A percentile compares a stretch with the other conserved stretches of the same genome.
phyloP scores from a whole-genome alignment of 768 basidiomycete genomes.

The Suillus sp. region DNA sequence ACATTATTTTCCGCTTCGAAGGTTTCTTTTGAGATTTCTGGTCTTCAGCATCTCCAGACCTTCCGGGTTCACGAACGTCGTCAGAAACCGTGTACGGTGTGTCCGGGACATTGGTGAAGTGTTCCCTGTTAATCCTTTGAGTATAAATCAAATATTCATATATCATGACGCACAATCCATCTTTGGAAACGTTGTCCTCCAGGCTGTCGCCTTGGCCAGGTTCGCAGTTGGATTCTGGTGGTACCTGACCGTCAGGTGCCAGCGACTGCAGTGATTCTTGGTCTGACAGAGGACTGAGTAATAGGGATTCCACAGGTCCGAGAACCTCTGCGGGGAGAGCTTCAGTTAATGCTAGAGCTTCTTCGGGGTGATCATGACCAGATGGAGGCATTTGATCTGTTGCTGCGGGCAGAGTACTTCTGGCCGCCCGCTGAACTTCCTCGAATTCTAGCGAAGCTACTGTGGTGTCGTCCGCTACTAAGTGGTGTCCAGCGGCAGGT shows the following conservation, averaged over 20 bases:
- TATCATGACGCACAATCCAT: background rate
- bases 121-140: background rate
- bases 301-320: background rate
- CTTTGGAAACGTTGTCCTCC: background rate
- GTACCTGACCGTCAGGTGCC: no score
- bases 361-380: background rate
- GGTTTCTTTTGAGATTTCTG: constrained; percentile 5
- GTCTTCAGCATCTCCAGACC: background rate
- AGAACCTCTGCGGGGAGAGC: background rate
- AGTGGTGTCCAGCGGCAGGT: background rate
- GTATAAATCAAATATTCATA: background rate
- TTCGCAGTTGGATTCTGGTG: background rate
- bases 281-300: background rate
- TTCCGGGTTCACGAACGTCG: background rate
- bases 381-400: background rate
- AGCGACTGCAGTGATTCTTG: background rate
- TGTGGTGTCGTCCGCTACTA: background rate
- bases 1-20: constrained; percentile 30
- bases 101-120: background rate
- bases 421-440: background rate
- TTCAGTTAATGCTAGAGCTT: background rate
- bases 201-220: background rate
- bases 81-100: background rate
- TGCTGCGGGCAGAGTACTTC: background rate
- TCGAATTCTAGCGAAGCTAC: background rate